Evolutionary conservation across 1,284 basidiomycete species (phyloP), one percentile per base, ranked within the genome.

Genomic region (Melampsora larici-populina): DNA sequence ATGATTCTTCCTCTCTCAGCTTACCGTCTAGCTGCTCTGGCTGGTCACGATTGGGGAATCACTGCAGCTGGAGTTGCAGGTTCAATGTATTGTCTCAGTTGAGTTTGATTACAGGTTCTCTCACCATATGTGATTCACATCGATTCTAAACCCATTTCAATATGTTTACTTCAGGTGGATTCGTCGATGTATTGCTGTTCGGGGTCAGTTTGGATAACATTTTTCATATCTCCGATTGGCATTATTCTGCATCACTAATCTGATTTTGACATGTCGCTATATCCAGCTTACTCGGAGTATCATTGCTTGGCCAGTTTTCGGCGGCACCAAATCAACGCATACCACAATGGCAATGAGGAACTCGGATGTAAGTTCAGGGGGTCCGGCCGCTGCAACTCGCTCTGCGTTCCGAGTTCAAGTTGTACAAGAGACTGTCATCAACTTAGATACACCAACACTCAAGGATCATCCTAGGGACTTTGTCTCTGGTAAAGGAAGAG

Each of bases 31-130:
- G 73, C 73, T 33, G 51, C 73, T n/a, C 26, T 76, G 29, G 73
- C 73, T 31, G 73, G 73, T 17, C 73, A 76, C 67, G 73, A 76
- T 33, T 69, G 64, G 73, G 73, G 73, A 46, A 76, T 69, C 40
- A 76, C 73, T 29, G 73, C 55, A 5, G 73, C 73, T 8, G 66
- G 49, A 8, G 49, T 69, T 0, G 67, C 63, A 24, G 73, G 73
- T 9, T 60, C 65, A 26, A 60, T 69, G 40, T 76, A 76, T 24
- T 76, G 73, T 62, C 31, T 76, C n/a, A 76, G 73, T 76, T 31
- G 65, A 63, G 29, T n/a, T 13, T 43, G 40, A 1, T 9, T 4
- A 13, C 40, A 43, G 6, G 11, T 9, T 43, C 11, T 43, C 40
- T 7, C 5, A 43, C 40, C 40, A 43, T 43, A 1, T 13, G 40